Evolutionary conservation across 1,139 yeast species (phyloP).

Genomic region (Zygosaccharomyces pseudobailii): DNA sequence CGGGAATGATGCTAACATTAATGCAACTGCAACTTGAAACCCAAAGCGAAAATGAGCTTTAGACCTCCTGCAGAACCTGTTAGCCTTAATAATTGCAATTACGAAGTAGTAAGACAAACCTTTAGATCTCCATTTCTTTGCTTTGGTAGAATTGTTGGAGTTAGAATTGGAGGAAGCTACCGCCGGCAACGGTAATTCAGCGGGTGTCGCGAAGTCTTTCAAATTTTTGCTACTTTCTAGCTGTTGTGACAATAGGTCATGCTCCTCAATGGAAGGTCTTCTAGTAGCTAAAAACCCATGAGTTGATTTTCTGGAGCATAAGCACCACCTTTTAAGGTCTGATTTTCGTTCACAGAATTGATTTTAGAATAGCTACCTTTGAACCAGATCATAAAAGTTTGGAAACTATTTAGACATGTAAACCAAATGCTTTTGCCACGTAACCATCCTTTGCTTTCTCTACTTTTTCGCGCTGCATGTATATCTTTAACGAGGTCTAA

Average conservation of each 20-base stretch:
- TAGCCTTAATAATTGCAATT: slow-evolving; percentile 10
- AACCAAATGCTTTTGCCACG: slow-evolving; percentile 42
- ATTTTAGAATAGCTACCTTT: slow-evolving; percentile 22
- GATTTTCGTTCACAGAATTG: slow-evolving; percentile 31
- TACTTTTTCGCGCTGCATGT: slow-evolving; percentile 31
- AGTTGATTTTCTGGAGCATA: slow-evolving; percentile 16
- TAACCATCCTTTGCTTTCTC: slow-evolving; percentile 36
- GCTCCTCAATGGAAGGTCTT: slow-evolving; percentile 30
- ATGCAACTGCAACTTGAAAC: slow-evolving; percentile 41
- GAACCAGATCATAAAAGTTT: slow-evolving; percentile 37
- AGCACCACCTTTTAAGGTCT: slow-evolving; percentile 35
- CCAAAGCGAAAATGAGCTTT: slow-evolving; percentile 42
- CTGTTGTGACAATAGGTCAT: slow-evolving; percentile 24
- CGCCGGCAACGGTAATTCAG: slow-evolving; percentile 14
- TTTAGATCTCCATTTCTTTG: neutral
- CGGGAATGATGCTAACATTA: slow-evolving; percentile 46
- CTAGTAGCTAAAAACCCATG: slow-evolving; percentile 11
- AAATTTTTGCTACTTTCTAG: slow-evolving; percentile 4
- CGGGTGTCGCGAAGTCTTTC: neutral
- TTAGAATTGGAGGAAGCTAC: neutral
- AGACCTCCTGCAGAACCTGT: slow-evolving; percentile 26
- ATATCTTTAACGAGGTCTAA: slow-evolving; percentile 35
- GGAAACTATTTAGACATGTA: slow-evolving; percentile 35
- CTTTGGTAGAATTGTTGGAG: neutral
- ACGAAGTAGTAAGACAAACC: slow-evolving; percentile 4